Conservation (phyloP, 441 rosid species). For the Croton setiger region DNA sequence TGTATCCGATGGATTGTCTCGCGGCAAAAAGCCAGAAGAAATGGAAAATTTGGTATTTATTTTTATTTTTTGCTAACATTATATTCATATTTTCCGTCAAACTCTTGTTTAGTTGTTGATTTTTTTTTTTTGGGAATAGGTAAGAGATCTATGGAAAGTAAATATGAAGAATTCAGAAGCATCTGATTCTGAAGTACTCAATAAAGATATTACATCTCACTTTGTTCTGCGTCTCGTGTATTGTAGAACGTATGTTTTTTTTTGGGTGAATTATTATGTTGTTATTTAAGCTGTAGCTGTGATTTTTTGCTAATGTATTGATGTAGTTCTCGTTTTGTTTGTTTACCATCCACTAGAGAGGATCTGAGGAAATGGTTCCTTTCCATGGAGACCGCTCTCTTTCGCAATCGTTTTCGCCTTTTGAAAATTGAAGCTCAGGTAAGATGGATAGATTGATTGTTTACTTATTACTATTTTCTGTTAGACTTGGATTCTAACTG, state of each 20-base stretch:
- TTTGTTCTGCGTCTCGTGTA: slow-evolving; percentile 85
- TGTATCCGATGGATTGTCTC: slow-evolving; percentile 75
- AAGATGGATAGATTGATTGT: not conserved
- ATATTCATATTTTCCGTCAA: not conserved
- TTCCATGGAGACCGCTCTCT: slow-evolving; percentile 78
- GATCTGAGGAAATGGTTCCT: slow-evolving; percentile 96
- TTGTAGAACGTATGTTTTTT: slow-evolving; percentile 73
- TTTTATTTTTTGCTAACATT: not conserved
- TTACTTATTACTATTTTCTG: not conserved
- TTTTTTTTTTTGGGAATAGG: slow-evolving; percentile 32
- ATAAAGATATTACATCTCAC: slow-evolving; percentile 83
- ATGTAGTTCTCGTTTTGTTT: not conserved
- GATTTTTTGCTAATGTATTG: not conserved
- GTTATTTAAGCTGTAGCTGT: not conserved
- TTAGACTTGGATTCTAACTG: slow-evolving; percentile 13
- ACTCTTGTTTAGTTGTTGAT: not conserved
- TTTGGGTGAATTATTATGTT: not conserved
- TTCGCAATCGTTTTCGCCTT: slow-evolving; percentile 53
- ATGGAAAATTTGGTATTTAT: slow-evolving; percentile 56
- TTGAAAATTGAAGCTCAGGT: slow-evolving; percentile 58
- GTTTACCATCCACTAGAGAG: slow-evolving; percentile 43
- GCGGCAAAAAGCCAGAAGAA: slow-evolving; percentile 73
- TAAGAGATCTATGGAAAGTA: slow-evolving; percentile 45
- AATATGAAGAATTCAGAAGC: slow-evolving; percentile 60
- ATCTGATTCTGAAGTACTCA: slow-evolving; percentile 46